Conservation (phyloP, 2,329 filamentous ascomycete species). For the Trichophyton simii region DNA sequence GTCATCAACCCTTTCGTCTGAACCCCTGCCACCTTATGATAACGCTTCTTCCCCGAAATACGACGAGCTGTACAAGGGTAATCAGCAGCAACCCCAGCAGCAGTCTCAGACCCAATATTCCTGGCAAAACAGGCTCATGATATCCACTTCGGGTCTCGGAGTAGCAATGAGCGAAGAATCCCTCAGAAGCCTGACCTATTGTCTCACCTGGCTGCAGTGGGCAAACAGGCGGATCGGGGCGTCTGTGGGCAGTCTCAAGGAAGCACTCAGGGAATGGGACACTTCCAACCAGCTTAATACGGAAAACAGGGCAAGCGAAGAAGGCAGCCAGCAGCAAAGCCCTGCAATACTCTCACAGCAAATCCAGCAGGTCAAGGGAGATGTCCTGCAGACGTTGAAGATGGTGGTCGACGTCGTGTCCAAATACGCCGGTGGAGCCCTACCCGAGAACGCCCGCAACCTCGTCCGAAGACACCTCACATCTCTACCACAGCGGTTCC, state of each 20-base stretch:
- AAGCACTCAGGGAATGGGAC: slow-evolving; percentile 61
- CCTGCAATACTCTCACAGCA: slow-evolving; percentile 39
- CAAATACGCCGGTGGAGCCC: slow-evolving; percentile 76
- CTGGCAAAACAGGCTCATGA: slow-evolving; percentile 75
- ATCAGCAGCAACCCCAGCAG: slow-evolving; percentile 31
- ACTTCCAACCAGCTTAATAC: slow-evolving; percentile 15
- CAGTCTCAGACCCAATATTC: slow-evolving; percentile 25
- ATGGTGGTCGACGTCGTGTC: slow-evolving; percentile 74
- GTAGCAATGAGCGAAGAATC: slow-evolving; percentile 87
- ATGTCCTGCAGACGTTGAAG: slow-evolving; percentile 67
- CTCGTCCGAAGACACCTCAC: slow-evolving; percentile 76
- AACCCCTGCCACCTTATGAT: slow-evolving; percentile 74
- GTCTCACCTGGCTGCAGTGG: slow-evolving; percentile 64
- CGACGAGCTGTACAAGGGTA: slow-evolving; percentile 3
- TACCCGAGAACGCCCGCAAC: slow-evolving; percentile 75
- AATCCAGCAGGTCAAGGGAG: slow-evolving; percentile 55
- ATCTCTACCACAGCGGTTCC: slow-evolving; percentile 72
- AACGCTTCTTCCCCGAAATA: slow-evolving; percentile 64
- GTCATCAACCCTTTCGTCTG: slow-evolving; percentile 54
- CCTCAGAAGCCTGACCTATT: slow-evolving; percentile 70
- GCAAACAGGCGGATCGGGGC: slow-evolving; percentile 70
- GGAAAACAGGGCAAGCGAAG: slow-evolving; percentile 10
- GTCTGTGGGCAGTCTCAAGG: slow-evolving; percentile 60
- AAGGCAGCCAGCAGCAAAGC: slow-evolving; percentile 16
- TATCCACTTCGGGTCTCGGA: slow-evolving; percentile 80